Evolutionary conservation across 139 green algal genomes (phyloP).

Genomic region (Pycnococcus provasolii): DNA sequence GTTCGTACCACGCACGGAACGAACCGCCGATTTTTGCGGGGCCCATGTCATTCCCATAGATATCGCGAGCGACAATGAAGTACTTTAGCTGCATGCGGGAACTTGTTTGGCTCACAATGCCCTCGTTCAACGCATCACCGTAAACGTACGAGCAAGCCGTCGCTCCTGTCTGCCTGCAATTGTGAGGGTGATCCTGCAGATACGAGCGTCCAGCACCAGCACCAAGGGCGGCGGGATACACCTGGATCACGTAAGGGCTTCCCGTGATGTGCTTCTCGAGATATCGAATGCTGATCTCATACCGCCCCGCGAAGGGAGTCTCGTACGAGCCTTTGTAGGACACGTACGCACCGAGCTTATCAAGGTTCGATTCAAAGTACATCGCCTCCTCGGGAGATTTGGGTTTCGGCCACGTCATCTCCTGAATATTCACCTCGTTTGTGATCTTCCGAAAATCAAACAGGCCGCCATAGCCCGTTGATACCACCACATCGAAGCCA

Average conservation of each 20-base stretch:
- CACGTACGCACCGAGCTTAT: not conserved
- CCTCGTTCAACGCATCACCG: conserved; percentile 12
- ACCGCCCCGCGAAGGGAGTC: not conserved
- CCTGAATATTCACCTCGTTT: not conserved
- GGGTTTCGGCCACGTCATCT: not conserved
- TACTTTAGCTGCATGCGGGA: not conserved
- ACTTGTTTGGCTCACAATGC: not conserved
- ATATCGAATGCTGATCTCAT: conserved; percentile 2
- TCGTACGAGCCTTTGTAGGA: not conserved
- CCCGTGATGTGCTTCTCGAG: not conserved
- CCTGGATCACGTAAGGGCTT: not conserved
- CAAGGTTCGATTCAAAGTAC: not conserved
- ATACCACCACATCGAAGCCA: not conserved
- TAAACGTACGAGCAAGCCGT: conserved; percentile 5
- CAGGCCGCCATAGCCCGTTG: not conserved
- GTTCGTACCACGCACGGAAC: not conserved
- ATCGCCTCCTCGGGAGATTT: not conserved
- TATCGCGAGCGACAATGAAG: conserved; percentile 15
- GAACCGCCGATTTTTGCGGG: conserved; percentile 1
- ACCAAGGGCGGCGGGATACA: not conserved
- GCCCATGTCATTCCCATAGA: conserved; percentile 21
- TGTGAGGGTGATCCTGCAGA: no score
- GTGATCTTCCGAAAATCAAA: not conserved
- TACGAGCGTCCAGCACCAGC: not conserved
- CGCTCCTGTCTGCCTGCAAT: not conserved